A percentile compares a stretch with the other conserved stretches of the same genome.
phyloP scores from a whole-genome alignment of 1,284 basidiomycete species.

The Tylopilus orsonianus region DNA sequence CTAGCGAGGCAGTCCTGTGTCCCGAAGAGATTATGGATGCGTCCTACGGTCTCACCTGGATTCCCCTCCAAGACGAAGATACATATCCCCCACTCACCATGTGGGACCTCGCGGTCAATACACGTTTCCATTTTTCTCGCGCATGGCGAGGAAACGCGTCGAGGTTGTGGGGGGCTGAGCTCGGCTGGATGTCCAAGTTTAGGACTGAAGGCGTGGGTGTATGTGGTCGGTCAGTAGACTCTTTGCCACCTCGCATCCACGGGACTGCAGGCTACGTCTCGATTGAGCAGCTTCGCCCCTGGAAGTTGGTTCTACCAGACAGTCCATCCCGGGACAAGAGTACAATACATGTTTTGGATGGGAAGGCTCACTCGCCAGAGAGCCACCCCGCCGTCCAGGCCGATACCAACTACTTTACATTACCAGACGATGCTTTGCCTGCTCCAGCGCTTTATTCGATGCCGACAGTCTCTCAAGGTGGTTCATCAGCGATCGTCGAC shows the following conservation, averaged over 20 bases:
- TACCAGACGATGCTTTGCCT: neutral
- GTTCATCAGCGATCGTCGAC: conserved; percentile 10
- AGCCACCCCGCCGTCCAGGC: neutral
- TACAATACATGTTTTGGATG: neutral
- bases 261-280: conserved; percentile 16
- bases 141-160: conserved; percentile 22
- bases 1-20: neutral
- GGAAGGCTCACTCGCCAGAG: neutral
- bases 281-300: conserved; percentile 12
- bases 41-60: conserved; percentile 3
- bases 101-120: conserved; percentile 18
- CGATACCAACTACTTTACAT: neutral
- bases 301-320: conserved; percentile 17
- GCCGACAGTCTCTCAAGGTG: neutral
- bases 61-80: conserved; percentile 23
- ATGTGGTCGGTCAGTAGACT: neutral
- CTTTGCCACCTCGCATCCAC: conserved; percentile 4
- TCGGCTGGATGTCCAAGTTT: conserved; percentile 7
- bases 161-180: conserved; percentile 12
- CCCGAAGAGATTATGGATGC: conserved; percentile 10
- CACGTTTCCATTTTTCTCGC: conserved; percentile 27
- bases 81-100: conserved; percentile 19
- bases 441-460: neutral
- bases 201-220: too few species aligned
- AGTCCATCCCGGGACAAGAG: neutral